Evolutionary conservation across 495 filamentous ascomycete genomes (phyloP), one percentile per base, ranked within the genome.

Genomic region (Trichoderma virens): DNA sequence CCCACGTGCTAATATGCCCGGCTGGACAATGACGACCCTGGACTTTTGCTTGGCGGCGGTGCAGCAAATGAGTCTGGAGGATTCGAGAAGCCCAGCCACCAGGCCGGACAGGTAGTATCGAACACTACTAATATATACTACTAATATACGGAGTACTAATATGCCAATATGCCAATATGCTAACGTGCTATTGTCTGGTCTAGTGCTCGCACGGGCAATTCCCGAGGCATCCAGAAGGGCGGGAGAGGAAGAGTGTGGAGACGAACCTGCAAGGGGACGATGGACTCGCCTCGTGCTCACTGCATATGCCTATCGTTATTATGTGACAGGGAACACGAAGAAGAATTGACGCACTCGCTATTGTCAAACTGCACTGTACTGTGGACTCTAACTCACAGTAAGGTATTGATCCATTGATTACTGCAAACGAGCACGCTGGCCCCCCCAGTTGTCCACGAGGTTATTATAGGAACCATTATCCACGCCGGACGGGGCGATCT

Each of bases 1-100:
- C n/a, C 43, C 43, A 47, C 43, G 43, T 47, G 43, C 43, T 47
- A 47, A 47, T 47, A 47, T 47, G n/a, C n/a, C 43, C 43, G n/a
- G 43, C 43, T 47, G 43, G 43, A 47, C 16, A 47, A 23, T 6
- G 18, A 45, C 6, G 8, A 47, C 43, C 43, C 43, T 47, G 18
- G 43, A 47, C 43, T 20, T 8, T 20, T n/a, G 43, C n/a, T 3
- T 25, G 43, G 43, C 43, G 20, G 43, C 43, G 43, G 43, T 47
- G 43, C n/a, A n/a, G 18, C 16, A 47, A 47, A 47, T 45, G 41
- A 45, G 41, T 45, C 35, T 39, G 35, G 35, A 41, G 38, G 38
- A 41, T 41, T 41, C 11, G 18, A 41, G 18, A 41, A 41, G 38
- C 38, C 38, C n/a, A n/a, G n/a, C n/a, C n/a, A n/a, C n/a, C n/a